Evolutionary conservation across 495 filamentous ascomycete genomes (phyloP).

Genomic region (Friedmanniomyces simplex): DNA sequence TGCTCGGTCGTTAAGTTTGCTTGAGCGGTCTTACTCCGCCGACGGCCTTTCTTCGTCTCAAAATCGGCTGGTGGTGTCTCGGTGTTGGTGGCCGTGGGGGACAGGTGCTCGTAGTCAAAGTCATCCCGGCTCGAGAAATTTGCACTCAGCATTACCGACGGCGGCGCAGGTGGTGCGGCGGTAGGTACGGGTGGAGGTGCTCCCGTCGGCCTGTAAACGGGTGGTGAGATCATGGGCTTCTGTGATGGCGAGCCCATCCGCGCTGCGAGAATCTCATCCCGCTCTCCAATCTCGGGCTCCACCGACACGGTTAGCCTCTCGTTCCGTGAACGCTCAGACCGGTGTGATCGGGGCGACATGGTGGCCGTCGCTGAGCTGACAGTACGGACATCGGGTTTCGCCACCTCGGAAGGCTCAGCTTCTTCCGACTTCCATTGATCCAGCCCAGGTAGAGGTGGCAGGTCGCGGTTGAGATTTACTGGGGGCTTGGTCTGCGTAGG

Average conservation of each 20-base stretch:
- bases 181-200: conserved; percentile 1
- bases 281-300: neutral
- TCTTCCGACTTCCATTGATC: conserved; percentile 28
- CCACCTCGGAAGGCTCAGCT: neutral
- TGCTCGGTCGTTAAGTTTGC: neutral
- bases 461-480: conserved; percentile 34
- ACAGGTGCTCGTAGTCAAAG: conserved; percentile 1
- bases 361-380: neutral
- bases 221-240: neutral
- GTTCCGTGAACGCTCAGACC: neutral
- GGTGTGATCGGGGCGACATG: neutral
- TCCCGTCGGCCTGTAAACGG: neutral
- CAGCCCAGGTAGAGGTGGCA: conserved; percentile 33
- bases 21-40: conserved; percentile 1
- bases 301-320: neutral
- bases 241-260: conserved; percentile 1
- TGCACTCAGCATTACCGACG: neutral
- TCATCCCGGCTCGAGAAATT: neutral
- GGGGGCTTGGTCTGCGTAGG: neutral
- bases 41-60: neutral
- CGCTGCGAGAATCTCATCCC: conserved; percentile 6
- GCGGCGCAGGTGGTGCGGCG: neutral
- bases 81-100: neutral
- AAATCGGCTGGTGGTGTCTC: neutral
- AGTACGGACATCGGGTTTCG: neutral